Evolutionary conservation across 2,329 filamentous ascomycete species (phyloP).

Genomic region (Ophioceras dolichostomum): DNA sequence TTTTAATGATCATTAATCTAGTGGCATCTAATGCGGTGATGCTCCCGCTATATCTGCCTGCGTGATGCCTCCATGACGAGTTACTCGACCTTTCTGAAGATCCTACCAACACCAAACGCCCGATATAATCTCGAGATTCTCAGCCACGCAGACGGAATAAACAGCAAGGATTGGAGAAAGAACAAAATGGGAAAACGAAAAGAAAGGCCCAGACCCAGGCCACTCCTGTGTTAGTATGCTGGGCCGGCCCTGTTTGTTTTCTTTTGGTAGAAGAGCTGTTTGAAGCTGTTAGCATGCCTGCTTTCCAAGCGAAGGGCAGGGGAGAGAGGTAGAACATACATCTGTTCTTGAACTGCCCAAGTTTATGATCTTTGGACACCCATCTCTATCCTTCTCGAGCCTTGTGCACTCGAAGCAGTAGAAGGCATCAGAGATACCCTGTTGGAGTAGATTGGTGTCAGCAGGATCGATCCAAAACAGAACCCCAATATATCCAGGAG

Average conservation of each 20-base stretch:
- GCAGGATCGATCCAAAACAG: not conserved
- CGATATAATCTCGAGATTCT: no score
- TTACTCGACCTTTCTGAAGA: no score
- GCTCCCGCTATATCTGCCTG: no score
- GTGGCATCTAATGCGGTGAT: no score
- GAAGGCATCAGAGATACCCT: slow-evolving; percentile 91
- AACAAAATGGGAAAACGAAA: no score
- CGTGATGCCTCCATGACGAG: no score
- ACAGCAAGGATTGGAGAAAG: no score
- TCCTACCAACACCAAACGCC: no score
- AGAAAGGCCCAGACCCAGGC: slow-evolving; percentile 34
- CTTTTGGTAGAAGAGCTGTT: slow-evolving; percentile 51
- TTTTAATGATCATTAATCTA: no score
- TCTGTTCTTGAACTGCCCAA: slow-evolving; percentile 91
- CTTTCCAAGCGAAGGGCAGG: slow-evolving; percentile 2
- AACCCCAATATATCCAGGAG: no score
- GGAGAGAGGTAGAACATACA: slow-evolving; percentile 37
- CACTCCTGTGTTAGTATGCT: slow-evolving; percentile 35
- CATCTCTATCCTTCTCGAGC: slow-evolving; percentile 91
- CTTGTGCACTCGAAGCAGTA: slow-evolving; percentile 99
- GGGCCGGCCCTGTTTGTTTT: slow-evolving; percentile 58
- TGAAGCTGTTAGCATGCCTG: slow-evolving; percentile 13
- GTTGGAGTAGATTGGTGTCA: not conserved
- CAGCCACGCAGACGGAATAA: no score
- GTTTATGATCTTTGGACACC: slow-evolving; percentile 99